Evolutionary conservation across 495 filamentous ascomycete genomes (phyloP), one percentile per base, ranked within the genome.

Genomic region (Talaromyces trachyspermus): DNA sequence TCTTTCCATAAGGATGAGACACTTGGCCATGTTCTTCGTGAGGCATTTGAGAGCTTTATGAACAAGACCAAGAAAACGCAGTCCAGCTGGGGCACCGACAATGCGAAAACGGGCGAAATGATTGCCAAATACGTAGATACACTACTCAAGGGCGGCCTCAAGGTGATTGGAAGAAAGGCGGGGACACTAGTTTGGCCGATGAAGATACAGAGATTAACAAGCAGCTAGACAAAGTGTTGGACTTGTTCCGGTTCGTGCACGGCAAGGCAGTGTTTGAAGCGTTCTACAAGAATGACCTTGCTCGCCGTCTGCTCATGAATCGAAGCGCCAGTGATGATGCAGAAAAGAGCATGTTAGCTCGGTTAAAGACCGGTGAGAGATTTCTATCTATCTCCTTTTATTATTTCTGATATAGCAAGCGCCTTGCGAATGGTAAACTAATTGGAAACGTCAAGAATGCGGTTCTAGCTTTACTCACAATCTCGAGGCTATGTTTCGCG

Each of bases 401-500:
- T n/a, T 36, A 12, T 30, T 52, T 19, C 14, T 39, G 7, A n/a
- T 22, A 20, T 42, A 22, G 15, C n/a, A n/a, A n/a, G n/a, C n/a
- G n/a, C n/a, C n/a, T n/a, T n/a, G n/a, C n/a, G n/a, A n/a, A n/a
- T n/a, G n/a, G n/a, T n/a, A n/a, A 32, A 9, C 19, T 8, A 48
- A n/a, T 32, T n/a, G n/a, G 9, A 9, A 32, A 32, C 29, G n/a
- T 15, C 2, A 20, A 81, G 91, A 97, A 69, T 97, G 92, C 60
- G 94, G 94, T 20, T 82, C 86, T 2, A 82, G 75, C 52, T 97
- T 97, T 59, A 97, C 94, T 1, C 88, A 95, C 54, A 97, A 99
- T 56, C 75, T 99, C 2, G 92, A 99, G 63, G 85, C 88, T 26
- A 99, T 99, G 92, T 97, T 99, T 71, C 95, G 95, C 58, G 92